Evolutionary conservation across 352 stramenopile species (phyloP), one percentile per base, ranked within the genome.

Genomic region (Phytophthora pini): DNA sequence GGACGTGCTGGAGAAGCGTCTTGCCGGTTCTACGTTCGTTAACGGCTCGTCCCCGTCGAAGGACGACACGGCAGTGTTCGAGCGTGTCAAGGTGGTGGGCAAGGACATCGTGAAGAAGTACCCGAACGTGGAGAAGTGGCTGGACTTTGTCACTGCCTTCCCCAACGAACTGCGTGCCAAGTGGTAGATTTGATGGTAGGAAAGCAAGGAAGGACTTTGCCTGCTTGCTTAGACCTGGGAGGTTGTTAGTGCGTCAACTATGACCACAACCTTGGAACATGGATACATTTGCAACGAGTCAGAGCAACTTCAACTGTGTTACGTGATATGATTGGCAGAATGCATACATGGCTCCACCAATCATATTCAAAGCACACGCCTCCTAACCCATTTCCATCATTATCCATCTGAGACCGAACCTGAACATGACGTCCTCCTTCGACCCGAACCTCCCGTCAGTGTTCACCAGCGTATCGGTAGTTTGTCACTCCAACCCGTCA

Each of bases 11-110:
- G 84, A 94, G 57, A 86, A 84, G 63, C 79, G 79, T 68, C 72
- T 94, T 5, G 71, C 68, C 27, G 59, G 40, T 9, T 65, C 67
- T 13, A 87, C 81, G 56, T 94, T 94, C 66, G 57, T 94, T 45
- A 89, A 89, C 61, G 86, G 86, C 27, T 65, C 74, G 61, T 75
- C 79, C 60, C 86, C 86, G 5, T 87, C 86, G 52, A 92, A 91
- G 76, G 82, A 89, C 36, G 86, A 94, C 64, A 72, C 68, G 3
- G 50, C 51, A 32, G 74, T 80, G 32, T 94, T 90, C 51, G 84
- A 94, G 53, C 77, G 76, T 47, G 83, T 93, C 50, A 89, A 93
- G 76, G 82, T 92, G 32, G 80, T 93, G 40, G 84, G 78, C 61
- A 84, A 89, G 68, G 84, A 91, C 60, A 78, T 87, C 17, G 59